phyloP scores from a whole-genome alignment of 495 filamentous ascomycete genomes.

The Penicillium taxi region DNA sequence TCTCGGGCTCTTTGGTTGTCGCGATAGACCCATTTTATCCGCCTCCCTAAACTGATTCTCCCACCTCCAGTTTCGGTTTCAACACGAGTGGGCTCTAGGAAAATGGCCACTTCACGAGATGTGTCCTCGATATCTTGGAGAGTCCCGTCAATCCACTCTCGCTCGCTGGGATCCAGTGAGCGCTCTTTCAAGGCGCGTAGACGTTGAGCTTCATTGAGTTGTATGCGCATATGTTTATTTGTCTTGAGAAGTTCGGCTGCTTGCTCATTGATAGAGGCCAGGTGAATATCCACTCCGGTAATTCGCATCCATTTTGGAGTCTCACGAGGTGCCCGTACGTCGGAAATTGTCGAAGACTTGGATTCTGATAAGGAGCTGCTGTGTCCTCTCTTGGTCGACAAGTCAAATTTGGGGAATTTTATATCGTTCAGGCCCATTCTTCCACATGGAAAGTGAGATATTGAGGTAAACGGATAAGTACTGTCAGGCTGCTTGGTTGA shows the following conservation, averaged over 20 bases:
- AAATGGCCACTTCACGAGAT: conserved; percentile 8
- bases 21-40: conserved; percentile 19
- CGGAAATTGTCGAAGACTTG: too few species aligned
- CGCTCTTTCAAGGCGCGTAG: conserved; percentile 13
- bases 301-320: background rate
- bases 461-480: too few species aligned
- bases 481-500: too few species aligned
- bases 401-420: too few species aligned
- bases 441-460: too few species aligned
- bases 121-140: conserved; percentile 18
- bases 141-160: conserved; percentile 15
- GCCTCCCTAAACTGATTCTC: conserved; percentile 11
- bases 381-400: too few species aligned
- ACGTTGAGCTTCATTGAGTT: conserved; percentile 17
- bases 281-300: background rate
- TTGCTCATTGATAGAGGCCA: conserved; percentile 13
- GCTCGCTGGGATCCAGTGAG: conserved; percentile 12
- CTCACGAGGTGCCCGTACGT: background rate
- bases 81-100: conserved; percentile 17
- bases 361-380: too few species aligned
- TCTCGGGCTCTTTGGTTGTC: conserved; percentile 16
- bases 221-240: conserved; percentile 12
- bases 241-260: conserved; percentile 19
- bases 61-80: conserved; percentile 9
- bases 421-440: too few species aligned